phyloP scores from a whole-genome alignment of 495 filamentous ascomycete genomes.

The Podospora sp. region DNA sequence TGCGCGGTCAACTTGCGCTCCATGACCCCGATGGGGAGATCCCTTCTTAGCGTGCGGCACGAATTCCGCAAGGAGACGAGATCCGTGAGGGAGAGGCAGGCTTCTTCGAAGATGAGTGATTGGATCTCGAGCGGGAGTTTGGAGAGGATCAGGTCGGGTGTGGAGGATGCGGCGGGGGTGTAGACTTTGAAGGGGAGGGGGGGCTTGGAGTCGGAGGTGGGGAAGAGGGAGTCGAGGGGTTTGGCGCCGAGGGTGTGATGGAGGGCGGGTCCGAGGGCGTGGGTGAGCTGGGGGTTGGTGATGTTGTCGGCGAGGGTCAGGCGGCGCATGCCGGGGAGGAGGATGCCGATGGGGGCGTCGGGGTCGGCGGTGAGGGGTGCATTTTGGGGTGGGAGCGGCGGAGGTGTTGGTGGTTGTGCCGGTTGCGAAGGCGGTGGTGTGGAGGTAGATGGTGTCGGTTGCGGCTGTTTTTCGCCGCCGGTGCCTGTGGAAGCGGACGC shows the following conservation, averaged over 20 bases:
- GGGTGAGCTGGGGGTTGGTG: not conserved
- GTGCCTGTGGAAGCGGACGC: not conserved
- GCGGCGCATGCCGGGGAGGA: conserved; percentile 10
- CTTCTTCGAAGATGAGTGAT: not conserved
- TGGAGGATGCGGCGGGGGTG: not conserved
- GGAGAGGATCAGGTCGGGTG: not conserved
- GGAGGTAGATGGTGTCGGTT: not conserved
- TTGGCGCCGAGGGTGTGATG: not conserved
- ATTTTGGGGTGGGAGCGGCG: not conserved
- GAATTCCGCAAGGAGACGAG: conserved; percentile 12
- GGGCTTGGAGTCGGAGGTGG: not conserved
- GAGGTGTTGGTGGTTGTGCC: not conserved
- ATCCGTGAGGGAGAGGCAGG: conserved; percentile 2
- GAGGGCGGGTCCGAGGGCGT: not conserved
- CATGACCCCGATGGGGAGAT: conserved; percentile 2
- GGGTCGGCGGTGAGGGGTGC: not conserved
- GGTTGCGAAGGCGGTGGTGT: not conserved
- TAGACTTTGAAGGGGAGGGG: not conserved
- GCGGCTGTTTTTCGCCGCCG: not conserved
- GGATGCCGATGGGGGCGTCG: not conserved
- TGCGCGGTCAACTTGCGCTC: conserved; percentile 8
- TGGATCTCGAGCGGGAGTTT: conserved; percentile 5
- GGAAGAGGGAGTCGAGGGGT: not conserved
- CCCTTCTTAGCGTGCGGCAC: not conserved
- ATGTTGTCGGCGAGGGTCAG: not conserved